Conservation (phyloP, 1,284 basidiomycete species). For the Tilletia setariae region DNA sequence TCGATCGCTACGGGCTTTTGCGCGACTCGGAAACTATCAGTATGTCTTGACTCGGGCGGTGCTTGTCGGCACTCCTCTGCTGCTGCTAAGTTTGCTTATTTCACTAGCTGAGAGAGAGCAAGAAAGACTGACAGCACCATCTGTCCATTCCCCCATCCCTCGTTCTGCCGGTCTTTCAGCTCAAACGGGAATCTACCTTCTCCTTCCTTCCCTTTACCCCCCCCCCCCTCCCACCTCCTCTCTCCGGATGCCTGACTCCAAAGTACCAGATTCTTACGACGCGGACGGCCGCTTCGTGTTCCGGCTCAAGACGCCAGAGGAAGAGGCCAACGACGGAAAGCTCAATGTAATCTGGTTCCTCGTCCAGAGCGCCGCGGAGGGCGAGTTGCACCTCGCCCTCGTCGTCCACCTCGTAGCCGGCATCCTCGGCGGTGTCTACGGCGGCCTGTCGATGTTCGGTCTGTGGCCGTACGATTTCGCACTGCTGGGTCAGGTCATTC, state of each 20-base stretch:
- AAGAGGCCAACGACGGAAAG: not conserved
- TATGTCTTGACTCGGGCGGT: too few relatives aligned
- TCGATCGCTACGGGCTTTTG: too few relatives aligned
- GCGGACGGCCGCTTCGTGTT: conserved; percentile 8
- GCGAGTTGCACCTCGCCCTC: conserved; percentile 1
- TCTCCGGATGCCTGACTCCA: not conserved
- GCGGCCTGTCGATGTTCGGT: not conserved
- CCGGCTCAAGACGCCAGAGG: conserved; percentile 8
- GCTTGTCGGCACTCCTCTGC: too few relatives aligned
- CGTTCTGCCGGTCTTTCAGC: too few relatives aligned
- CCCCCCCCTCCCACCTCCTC: not conserved
- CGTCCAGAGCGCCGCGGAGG: not conserved
- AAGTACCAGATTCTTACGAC: not conserved
- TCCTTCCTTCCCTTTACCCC: not conserved
- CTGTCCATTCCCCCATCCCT: too few relatives aligned
- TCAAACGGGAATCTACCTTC: not conserved
- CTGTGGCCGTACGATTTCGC: conserved; percentile 4
- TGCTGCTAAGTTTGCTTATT: too few relatives aligned
- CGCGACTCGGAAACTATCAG: too few relatives aligned
- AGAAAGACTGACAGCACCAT: too few relatives aligned
- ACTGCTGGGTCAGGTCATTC: not conserved
- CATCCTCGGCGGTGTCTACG: not conserved
- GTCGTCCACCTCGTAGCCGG: not conserved
- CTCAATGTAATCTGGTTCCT: not conserved
- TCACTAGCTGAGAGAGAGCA: too few relatives aligned